Percentiles rank a stretch among this genome's conserved stretches.
These are phyloP conservation scores for Cardamine occulta DNA, from an alignment of 345 rosid species.

Conservation along the genomic window DNA sequence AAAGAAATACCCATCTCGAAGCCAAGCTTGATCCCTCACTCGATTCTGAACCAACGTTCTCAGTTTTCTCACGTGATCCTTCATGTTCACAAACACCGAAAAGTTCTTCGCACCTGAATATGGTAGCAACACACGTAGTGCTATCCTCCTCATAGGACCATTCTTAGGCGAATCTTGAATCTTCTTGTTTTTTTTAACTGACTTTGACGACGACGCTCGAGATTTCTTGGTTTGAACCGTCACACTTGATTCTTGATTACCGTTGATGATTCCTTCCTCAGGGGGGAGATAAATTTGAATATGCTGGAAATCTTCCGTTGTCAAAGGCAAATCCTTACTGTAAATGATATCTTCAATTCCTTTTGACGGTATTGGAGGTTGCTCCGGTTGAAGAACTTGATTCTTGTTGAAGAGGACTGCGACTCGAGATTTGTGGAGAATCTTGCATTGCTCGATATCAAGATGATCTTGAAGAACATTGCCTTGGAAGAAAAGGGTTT, in stretches of 20 bases:
- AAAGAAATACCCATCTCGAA: conserved; percentile 71
- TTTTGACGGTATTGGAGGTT: not conserved
- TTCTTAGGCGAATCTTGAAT: not conserved
- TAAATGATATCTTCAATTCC: not conserved
- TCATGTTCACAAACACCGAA: conserved; percentile 60
- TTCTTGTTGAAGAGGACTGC: not conserved
- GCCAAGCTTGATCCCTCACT: conserved; percentile 49
- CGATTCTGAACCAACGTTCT: conserved; percentile 66
- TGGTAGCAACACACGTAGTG: not conserved
- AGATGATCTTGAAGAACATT: not conserved
- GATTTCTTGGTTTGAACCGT: not conserved
- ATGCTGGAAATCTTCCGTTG: not conserved
- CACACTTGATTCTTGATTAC: not conserved
- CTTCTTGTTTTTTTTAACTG: not conserved
- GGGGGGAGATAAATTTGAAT: not conserved
- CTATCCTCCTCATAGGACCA: not conserved
- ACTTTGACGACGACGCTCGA: not conserved
- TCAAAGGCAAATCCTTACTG: not conserved
- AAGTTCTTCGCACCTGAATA: conserved; percentile 49
- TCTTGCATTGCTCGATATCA: not conserved
- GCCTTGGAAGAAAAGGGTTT: not conserved
- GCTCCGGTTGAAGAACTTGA: not conserved
- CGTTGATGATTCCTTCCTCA: not conserved
- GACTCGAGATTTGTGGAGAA: not conserved
- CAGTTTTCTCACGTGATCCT: conserved; percentile 49